Conservation (phyloP, 2,329 filamentous ascomycete genomes). For the Sarocladium brachiariae region DNA sequence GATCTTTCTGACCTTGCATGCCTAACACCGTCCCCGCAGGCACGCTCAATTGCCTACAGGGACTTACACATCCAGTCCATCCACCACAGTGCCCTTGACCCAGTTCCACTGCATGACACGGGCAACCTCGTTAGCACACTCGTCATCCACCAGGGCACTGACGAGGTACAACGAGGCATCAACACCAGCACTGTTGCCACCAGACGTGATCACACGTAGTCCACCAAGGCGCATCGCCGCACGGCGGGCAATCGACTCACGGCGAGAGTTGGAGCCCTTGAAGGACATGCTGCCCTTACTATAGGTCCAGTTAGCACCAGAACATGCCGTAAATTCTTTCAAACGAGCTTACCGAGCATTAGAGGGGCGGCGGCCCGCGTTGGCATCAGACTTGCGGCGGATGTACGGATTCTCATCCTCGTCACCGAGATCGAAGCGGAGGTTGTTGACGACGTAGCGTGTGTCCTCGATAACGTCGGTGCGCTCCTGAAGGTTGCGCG, state of each 20-base stretch:
- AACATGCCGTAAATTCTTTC: background rate
- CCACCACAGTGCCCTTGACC: constrained; percentile 78
- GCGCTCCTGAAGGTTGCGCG: constrained; percentile 64
- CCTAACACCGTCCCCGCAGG: constrained; percentile 7
- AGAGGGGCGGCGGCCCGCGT: constrained; percentile 53
- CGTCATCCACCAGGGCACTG: constrained; percentile 72
- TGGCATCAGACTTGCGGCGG: constrained; percentile 64
- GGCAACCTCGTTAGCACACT: constrained; percentile 68
- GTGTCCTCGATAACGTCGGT: constrained; percentile 76
- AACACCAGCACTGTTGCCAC: constrained; percentile 71
- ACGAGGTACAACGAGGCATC: constrained; percentile 83
- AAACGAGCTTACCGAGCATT: constrained; percentile 48
- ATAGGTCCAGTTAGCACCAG: constrained; percentile 16
- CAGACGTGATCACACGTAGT: constrained; percentile 70
- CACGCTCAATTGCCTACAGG: constrained; percentile 8
- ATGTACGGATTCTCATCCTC: constrained; percentile 81
- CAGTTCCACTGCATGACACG: constrained; percentile 74
- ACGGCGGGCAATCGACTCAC: constrained; percentile 74
- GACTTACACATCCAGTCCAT: constrained; percentile 71
- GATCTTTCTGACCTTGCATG: constrained; percentile 9
- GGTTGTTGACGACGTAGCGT: constrained; percentile 86
- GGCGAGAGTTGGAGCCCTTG: constrained; percentile 65
- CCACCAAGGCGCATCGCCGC: constrained; percentile 66
- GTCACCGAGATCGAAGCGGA: constrained; percentile 76
- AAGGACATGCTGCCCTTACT: constrained; percentile 81